Conservation (phyloP, 345 rosid species). For the Ricinus communis region DNA sequence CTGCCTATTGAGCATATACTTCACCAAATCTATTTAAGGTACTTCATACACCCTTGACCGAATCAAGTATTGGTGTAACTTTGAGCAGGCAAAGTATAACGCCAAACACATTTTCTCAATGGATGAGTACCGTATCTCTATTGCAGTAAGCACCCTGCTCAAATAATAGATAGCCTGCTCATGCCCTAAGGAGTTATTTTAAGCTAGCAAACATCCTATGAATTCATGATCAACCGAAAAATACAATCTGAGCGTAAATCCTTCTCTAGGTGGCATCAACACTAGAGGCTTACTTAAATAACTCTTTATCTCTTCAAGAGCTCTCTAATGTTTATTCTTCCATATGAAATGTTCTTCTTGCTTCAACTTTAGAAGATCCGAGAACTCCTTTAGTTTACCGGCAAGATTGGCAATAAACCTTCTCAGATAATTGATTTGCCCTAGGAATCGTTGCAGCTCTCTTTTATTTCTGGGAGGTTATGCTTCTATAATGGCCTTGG, state of each 20-base stretch:
- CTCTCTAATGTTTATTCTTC: no score
- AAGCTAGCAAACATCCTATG: background rate
- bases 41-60: background rate
- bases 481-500: no score
- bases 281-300: no score
- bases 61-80: background rate
- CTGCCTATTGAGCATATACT: background rate
- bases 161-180: background rate
- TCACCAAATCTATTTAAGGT: background rate
- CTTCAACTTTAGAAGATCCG: no score
- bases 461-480: no score
- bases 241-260: background rate
- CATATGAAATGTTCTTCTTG: no score
- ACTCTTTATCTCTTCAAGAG: no score
- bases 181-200: background rate
- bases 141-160: background rate
- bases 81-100: background rate
- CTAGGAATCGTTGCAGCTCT: no score
- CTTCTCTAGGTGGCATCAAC: background rate
- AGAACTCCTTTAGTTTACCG: no score
- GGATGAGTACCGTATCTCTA: background rate
- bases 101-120: background rate
- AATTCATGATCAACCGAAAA: background rate
- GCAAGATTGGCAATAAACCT: no score
- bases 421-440: no score